These are phyloP conservation scores for Didymella keratinophila DNA, from an alignment of 2,329 filamentous ascomycete genomes.

Conservation along the genomic window DNA sequence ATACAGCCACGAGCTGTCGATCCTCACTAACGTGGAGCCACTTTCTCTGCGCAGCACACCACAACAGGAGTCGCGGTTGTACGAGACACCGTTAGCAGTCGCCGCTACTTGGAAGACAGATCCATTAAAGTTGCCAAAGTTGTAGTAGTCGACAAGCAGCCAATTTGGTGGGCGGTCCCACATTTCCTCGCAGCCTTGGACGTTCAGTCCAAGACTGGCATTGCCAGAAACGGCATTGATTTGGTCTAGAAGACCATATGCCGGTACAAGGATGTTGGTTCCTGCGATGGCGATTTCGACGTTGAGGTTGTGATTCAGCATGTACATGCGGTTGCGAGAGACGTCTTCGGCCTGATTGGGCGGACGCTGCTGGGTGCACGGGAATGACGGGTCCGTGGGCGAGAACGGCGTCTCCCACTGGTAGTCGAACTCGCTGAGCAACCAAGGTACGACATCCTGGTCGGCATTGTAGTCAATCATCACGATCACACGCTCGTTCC, in stretches of 20 bases:
- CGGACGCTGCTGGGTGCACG: constrained; percentile 80
- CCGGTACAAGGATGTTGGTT: constrained; percentile 54
- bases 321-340: constrained; percentile 70
- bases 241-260: constrained; percentile 37
- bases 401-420: constrained; percentile 93
- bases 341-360: constrained; percentile 66
- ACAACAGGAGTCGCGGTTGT: constrained; percentile 34
- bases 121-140: constrained; percentile 45
- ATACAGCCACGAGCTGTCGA: constrained; percentile 1
- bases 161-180: constrained; percentile 48
- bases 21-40: neutral
- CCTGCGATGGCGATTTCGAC: constrained; percentile 53
- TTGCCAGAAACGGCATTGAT: constrained; percentile 43
- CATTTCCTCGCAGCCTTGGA: constrained; percentile 37
- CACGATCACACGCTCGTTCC: constrained; percentile 43
- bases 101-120: constrained; percentile 49
- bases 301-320: constrained; percentile 93
- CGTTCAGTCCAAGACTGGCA: constrained; percentile 37
- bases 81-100: constrained; percentile 60
- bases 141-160: constrained; percentile 50
- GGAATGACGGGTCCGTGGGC: constrained; percentile 72
- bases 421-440: constrained; percentile 86
- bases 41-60: constrained; percentile 20
- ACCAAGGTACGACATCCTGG: constrained; percentile 79
- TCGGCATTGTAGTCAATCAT: constrained; percentile 64